Conservation (phyloP, 2,329 filamentous ascomycete species). For the Byssochlamys sp. region DNA sequence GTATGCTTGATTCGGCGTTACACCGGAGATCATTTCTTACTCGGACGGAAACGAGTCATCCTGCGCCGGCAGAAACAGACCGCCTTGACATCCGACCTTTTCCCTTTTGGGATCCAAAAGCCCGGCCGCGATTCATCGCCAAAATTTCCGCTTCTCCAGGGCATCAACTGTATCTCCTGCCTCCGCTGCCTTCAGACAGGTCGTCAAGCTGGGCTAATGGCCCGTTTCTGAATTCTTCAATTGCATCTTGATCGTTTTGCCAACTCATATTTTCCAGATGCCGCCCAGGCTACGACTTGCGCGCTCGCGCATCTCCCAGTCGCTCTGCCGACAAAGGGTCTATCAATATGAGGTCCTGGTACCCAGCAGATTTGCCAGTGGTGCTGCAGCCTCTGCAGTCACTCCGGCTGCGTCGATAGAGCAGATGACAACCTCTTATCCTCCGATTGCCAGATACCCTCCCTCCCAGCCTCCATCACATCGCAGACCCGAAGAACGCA, state of each 20-base stretch:
- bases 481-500: slow-evolving; percentile 74
- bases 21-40: background rate
- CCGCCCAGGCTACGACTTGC: slow-evolving; percentile 43
- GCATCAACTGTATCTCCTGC: background rate
- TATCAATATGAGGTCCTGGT: slow-evolving; percentile 30
- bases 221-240: background rate
- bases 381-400: slow-evolving; percentile 41
- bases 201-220: background rate
- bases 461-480: slow-evolving; percentile 76
- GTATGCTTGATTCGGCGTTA: background rate
- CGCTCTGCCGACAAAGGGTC: slow-evolving; percentile 27
- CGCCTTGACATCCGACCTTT: slow-evolving; percentile 7
- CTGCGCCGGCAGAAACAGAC: slow-evolving; percentile 16
- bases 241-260: background rate
- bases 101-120: slow-evolving; percentile 1
- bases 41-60: slow-evolving; percentile 8
- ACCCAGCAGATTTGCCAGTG: slow-evolving; percentile 30
- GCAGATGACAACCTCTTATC: slow-evolving; percentile 35
- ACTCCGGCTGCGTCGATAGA: slow-evolving; percentile 46
- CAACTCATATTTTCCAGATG: slow-evolving; percentile 31
- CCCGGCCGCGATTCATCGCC: background rate
- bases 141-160: background rate
- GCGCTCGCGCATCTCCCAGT: slow-evolving; percentile 23
- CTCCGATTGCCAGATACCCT: slow-evolving; percentile 44
- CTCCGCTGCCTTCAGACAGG: slow-evolving; percentile 2